phyloP scores from a whole-genome alignment of 164 flowering plant species.

The Chimonanthus praecox region DNA sequence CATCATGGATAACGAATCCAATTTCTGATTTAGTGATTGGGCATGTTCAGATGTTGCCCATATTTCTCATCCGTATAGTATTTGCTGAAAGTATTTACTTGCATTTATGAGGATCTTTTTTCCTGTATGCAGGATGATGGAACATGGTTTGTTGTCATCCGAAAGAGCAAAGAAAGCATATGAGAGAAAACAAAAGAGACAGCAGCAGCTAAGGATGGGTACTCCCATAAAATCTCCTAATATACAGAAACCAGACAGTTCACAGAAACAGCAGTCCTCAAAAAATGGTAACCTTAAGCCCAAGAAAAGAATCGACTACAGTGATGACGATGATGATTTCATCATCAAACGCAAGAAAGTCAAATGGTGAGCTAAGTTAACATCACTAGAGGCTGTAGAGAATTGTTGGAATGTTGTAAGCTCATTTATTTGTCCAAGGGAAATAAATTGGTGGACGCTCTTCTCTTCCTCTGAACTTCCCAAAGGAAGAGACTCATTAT shows the following conservation, averaged over 20 bases:
- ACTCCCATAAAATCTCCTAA: constrained; percentile 61
- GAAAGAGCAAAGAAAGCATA: constrained; percentile 75
- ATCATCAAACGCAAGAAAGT: constrained; percentile 53
- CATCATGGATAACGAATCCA: no score
- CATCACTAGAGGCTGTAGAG: neutral
- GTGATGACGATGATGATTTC: constrained; percentile 58
- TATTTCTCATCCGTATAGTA: neutral
- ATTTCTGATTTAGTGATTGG: neutral
- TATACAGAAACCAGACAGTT: constrained; percentile 53
- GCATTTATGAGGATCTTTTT: neutral
- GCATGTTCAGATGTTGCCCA: neutral
- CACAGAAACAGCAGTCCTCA: constrained; percentile 40
- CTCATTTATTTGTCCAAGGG: neutral
- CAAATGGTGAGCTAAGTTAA: constrained; percentile 32
- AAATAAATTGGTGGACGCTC: neutral
- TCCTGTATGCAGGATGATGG: constrained; percentile 78
- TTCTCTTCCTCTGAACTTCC: neutral
- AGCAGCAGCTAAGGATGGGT: constrained; percentile 64
- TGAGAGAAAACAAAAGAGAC: constrained; percentile 79
- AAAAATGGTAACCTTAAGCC: constrained; percentile 59
- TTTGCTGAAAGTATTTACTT: neutral
- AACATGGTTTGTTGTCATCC: constrained; percentile 89
- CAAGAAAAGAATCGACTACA: constrained; percentile 49
- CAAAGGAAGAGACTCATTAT: neutral
- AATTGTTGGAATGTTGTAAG: neutral